A percentile compares a stretch with the other conserved stretches of the same genome.
Conservation (phyloP, 345 rosid species). For the Eucalyptus caleyi region DNA sequence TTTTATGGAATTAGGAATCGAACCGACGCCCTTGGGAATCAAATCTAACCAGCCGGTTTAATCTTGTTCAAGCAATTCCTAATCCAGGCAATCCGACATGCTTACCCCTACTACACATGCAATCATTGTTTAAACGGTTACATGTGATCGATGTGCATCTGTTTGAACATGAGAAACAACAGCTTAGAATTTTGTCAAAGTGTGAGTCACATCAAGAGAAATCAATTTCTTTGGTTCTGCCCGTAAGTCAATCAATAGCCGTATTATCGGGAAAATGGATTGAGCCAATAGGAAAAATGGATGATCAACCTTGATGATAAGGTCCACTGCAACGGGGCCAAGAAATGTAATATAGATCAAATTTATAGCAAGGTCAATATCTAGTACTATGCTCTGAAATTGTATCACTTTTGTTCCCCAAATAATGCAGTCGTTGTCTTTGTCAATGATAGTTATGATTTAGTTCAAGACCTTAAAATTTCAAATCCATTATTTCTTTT, state of each 20-base stretch:
- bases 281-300: not conserved
- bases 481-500: not conserved
- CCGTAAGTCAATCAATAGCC: not conserved
- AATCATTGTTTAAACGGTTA: not conserved
- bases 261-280: not conserved
- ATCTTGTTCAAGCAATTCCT: accelerated
- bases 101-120: too few relatives aligned
- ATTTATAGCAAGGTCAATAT: not conserved
- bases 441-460: not conserved
- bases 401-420: not conserved
- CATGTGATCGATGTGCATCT: not conserved
- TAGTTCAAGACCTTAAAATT: not conserved
- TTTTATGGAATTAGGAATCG: too few relatives aligned
- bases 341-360: not conserved
- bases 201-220: not conserved
- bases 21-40: accelerated
- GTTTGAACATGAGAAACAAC: not conserved
- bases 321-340: not conserved
- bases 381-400: not conserved
- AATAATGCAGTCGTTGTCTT: not conserved
- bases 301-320: not conserved
- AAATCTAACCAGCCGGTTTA: accelerated
- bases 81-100: too few relatives aligned
- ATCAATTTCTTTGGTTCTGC: not conserved
- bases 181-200: not conserved